A percentile compares a stretch with the other conserved stretches of the same genome.
Evolutionary conservation across 2,329 filamentous ascomycete genomes (phyloP).

Genomic region (Allantophomopsis cytisporea): DNA sequence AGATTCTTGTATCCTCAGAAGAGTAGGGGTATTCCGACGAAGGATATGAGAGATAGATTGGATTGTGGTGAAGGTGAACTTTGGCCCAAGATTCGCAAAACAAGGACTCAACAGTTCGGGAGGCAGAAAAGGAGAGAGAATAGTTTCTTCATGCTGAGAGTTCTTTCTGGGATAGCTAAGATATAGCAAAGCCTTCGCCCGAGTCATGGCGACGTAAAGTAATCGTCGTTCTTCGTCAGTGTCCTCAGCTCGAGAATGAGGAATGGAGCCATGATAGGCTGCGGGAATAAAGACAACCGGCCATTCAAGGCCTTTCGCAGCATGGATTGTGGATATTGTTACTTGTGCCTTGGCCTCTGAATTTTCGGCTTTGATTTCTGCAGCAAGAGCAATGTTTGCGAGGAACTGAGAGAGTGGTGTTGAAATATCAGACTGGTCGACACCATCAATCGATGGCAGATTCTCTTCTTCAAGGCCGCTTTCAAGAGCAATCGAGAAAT

Average conservation of each 20-base stretch:
- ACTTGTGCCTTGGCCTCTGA: conserved; percentile 48
- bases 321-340: conserved; percentile 92
- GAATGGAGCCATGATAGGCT: conserved; percentile 81
- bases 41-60: conserved; percentile 61
- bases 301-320: conserved; percentile 94
- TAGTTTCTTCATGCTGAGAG: conserved; percentile 46
- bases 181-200: conserved; percentile 76
- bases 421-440: conserved; percentile 55
- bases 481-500: conserved; percentile 34
- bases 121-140: conserved; percentile 60
- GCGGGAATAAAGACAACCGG: conserved; percentile 87
- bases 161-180: conserved; percentile 66
- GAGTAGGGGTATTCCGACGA: conserved; percentile 42
- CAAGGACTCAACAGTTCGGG: conserved; percentile 33
- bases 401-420: conserved; percentile 62
- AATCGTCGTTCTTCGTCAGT: conserved; percentile 76
- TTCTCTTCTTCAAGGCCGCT: conserved; percentile 32
- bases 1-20: conserved; percentile 22
- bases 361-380: conserved; percentile 57
- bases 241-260: conserved; percentile 77
- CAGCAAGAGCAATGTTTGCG: conserved; percentile 79
- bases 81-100: conserved; percentile 53
- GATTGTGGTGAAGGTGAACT: conserved; percentile 48
- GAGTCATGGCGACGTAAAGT: conserved; percentile 93
- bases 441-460: conserved; percentile 54